A percentile compares a stretch with the other conserved stretches of the same genome.
These are phyloP conservation scores for Colletotrichum ledebouriae DNA, from an alignment of 2,329 filamentous ascomycete genomes.

Conservation along the genomic window DNA sequence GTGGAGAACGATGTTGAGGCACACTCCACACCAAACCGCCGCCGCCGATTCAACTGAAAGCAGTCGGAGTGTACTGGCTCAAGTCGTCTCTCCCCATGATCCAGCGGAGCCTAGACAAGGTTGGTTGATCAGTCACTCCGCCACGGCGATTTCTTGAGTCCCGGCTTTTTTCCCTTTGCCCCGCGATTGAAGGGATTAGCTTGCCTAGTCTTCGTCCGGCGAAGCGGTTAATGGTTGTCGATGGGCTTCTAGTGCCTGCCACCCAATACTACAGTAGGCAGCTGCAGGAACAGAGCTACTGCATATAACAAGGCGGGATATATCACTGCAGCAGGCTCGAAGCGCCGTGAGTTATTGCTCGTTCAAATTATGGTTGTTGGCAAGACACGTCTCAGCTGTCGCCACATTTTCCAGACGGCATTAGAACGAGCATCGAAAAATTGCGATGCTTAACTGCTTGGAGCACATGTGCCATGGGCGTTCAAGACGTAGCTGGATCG, in stretches of 20 bases:
- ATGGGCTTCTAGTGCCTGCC: background rate
- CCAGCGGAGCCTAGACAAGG: background rate
- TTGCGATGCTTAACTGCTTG: conserved; percentile 6
- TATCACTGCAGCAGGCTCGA: conserved; percentile 22
- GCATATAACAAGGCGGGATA: conserved; percentile 18
- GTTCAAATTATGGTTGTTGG: conserved; percentile 7
- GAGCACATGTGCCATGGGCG: background rate
- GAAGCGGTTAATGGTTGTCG: conserved; percentile 29
- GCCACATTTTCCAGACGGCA: conserved; percentile 16
- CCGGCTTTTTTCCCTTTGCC: conserved; percentile 13
- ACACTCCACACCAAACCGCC: conserved; percentile 23
- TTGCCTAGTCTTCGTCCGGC: conserved; percentile 17
- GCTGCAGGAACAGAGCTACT: conserved; percentile 39
- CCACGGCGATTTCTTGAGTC: conserved; percentile 14
- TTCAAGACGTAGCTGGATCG: background rate
- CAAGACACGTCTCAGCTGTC: background rate
- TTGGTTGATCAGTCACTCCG: conserved; percentile 21
- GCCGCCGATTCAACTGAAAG: conserved; percentile 17
- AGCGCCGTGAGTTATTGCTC: conserved; percentile 15
- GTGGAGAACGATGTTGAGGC: conserved; percentile 40
- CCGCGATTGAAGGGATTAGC: background rate
- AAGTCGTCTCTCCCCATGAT: conserved; percentile 4
- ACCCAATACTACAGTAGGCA: background rate
- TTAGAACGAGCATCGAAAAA: conserved; percentile 8
- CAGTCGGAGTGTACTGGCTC: too few relatives aligned